Base-by-base conservation (phyloP, 208 protist genomes). In the Novymonas esmeraldas region DNA sequence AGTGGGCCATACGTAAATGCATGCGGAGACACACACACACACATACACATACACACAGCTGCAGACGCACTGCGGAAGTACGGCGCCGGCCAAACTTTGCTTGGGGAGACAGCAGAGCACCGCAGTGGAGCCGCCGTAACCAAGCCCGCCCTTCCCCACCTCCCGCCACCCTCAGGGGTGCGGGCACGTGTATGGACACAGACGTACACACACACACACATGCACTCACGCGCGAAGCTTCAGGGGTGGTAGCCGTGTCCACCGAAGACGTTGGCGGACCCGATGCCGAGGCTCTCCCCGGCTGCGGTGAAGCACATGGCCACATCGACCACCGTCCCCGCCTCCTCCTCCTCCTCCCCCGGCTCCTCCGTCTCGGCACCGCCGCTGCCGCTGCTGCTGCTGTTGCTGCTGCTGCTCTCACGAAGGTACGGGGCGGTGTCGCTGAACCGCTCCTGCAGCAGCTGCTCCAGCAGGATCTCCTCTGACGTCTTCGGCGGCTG, bases 261-360 rank as follows among this genome's bases (percentile, higher is more conserved):
- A 39, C 90, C 87, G 68, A 93, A 92, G 18, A 95, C 60, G 0
- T 42, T 69, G 0, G 85, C 66, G 0, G 84, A 84, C 49, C 90
- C 90, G 31, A 95, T 89, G 20, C 85, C 82, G 39, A 92, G 54
- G 44, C 80, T 82, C 14, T 86, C 77, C 6, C 90, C 90, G 10
- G 70, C n/a, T 1, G 65, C 20, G 34, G 73, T 81, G 64, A 95
- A 95, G 60, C 80, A 87, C 85, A 95, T 95, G 24, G 86, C 87
- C 24, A 95, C 72, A 48, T 95, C 90, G 7, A 84, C 65, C 34
- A 44, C 33, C 20, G n/a, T 45, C 20, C 42, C 45, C 0, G 24
- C 39, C 18, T 16, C 33, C 3, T 7, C n/a, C 11, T 64, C 69
- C n/a, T n/a, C n/a, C n/a, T n/a, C n/a, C n/a, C n/a, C n/a, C n/a